A percentile compares a stretch with the other conserved stretches of the same genome.
Conservation (phyloP, 805 yeast genomes). For the Lachancea nothofagi region DNA sequence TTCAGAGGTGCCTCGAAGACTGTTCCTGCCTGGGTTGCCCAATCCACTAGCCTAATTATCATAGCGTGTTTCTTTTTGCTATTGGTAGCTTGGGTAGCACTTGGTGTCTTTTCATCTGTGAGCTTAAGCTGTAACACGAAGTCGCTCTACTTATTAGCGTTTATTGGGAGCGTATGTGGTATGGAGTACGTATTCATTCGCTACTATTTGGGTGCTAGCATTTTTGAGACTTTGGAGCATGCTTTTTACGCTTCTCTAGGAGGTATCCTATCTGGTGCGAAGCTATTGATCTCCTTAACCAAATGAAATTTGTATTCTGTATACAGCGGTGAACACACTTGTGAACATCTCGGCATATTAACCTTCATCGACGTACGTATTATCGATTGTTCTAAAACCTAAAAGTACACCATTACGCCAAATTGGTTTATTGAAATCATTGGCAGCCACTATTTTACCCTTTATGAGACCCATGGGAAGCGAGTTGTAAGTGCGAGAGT, state of each 20-base stretch:
- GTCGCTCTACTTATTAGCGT: constrained; percentile 21
- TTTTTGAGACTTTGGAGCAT: constrained; percentile 28
- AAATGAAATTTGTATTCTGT: constrained; percentile 8
- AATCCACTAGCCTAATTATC: constrained; percentile 43
- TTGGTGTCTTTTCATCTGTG: constrained; percentile 25
- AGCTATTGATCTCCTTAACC: constrained; percentile 48
- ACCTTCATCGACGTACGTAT: constrained; percentile 41
- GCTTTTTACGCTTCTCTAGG: constrained; percentile 44
- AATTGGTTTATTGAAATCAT: constrained; percentile 46
- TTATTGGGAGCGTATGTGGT: constrained; percentile 25
- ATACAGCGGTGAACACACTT: neutral
- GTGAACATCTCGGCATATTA: neutral
- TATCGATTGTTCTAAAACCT: constrained; percentile 52
- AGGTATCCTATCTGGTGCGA: constrained; percentile 57
- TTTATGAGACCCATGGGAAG: constrained; percentile 82
- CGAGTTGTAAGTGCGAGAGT: constrained; percentile 84
- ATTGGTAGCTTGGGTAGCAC: constrained; percentile 40
- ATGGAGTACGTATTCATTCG: constrained; percentile 27
- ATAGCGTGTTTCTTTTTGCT: constrained; percentile 39
- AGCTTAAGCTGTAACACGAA: constrained; percentile 21
- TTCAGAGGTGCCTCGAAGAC: constrained; percentile 53
- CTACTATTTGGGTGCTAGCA: constrained; percentile 30
- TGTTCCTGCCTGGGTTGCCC: constrained; percentile 47
- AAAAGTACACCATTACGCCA: constrained; percentile 39
- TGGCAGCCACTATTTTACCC: constrained; percentile 79